Base-by-base conservation (phyloP, 371 early-diverging fungal species). In the Mucor sp. region DNA sequence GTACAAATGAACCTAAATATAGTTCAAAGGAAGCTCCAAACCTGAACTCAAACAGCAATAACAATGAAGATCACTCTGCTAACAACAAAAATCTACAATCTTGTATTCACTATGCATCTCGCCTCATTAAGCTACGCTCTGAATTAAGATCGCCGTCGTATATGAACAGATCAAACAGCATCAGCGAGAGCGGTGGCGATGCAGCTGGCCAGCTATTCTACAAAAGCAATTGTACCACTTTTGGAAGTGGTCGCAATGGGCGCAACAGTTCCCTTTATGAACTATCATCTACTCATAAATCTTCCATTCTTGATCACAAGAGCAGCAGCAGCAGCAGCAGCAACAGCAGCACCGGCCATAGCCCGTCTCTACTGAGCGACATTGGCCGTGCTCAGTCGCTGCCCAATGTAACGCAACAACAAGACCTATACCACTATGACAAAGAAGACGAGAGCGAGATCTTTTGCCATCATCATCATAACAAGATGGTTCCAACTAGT, bases 91-190 rank as follows among this genome's bases (percentile, higher is more conserved):
- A 43, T 23, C 15, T 50, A 39, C 60, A 68, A 30, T 44, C 58
- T 5, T 63, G 63, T 58, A 68, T 69, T 27, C 69, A 64, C 28
- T 59, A 48, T 43, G 69, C 64, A 19, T 63, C 69, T 33, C 44
- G 64, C 6, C 53, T 69, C 1, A 69, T 69, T 43, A 69, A 69
- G 60, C 25, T 69, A 35, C 48, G 69, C 17, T 69, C 69, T 7
- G 64, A 69, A 58, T 30, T 69, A 32, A 58, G 69, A 33, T 69
- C 69, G 19, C 59, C 69, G 19, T 50, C 55, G 4, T 57, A 67
- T 57, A 67, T 61, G 61, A 55, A 53, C 21, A 43, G 11, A 44
- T 27, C 15, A 19, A 15, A 27, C 7, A 25, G 50, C 25, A 50
- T 50, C 14, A 23, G 50, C 21, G 50, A 50, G 21, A 23, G 21